phyloP scores from a whole-genome alignment of 2,329 filamentous ascomycete species.

The Ophiostoma quercus region DNA sequence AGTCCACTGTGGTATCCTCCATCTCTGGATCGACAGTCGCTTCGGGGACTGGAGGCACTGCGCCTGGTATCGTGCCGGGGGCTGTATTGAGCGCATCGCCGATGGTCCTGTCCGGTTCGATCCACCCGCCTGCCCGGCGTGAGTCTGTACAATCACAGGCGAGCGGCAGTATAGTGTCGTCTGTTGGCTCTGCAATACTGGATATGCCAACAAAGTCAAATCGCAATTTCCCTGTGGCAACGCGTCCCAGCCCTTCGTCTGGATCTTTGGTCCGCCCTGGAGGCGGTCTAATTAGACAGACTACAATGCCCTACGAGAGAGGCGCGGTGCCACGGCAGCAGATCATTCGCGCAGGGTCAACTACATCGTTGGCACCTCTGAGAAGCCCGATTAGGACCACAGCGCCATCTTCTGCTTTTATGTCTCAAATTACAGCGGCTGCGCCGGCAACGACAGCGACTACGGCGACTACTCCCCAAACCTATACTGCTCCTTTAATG shows the following conservation, averaged over 20 bases:
- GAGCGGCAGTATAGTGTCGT: not conserved
- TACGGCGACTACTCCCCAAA: not conserved
- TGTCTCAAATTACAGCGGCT: not conserved
- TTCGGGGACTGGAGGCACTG: not conserved
- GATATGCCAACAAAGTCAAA: constrained; percentile 19
- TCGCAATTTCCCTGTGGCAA: not conserved
- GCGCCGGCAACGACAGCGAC: not conserved
- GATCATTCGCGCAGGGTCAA: not conserved
- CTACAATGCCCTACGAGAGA: constrained; percentile 15
- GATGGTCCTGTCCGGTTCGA: not conserved
- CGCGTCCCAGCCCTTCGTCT: not conserved
- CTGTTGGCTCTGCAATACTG: constrained; percentile 14
- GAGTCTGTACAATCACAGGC: not conserved
- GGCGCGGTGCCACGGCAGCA: constrained; percentile 5
- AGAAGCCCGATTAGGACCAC: not conserved
- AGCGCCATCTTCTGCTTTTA: not conserved
- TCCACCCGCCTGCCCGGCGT: not conserved
- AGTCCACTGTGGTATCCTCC: constrained; percentile 12
- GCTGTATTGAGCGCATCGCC: not conserved
- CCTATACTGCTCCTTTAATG: constrained; percentile 16
- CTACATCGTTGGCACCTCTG: not conserved
- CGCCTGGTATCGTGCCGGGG: not conserved
- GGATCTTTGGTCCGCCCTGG: constrained; percentile 6
- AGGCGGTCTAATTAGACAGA: constrained; percentile 15
- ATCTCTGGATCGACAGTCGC: constrained; percentile 13